phyloP scores from a whole-genome alignment of 2,329 filamentous ascomycete species.

The Sporothrix pseudoabietina region DNA sequence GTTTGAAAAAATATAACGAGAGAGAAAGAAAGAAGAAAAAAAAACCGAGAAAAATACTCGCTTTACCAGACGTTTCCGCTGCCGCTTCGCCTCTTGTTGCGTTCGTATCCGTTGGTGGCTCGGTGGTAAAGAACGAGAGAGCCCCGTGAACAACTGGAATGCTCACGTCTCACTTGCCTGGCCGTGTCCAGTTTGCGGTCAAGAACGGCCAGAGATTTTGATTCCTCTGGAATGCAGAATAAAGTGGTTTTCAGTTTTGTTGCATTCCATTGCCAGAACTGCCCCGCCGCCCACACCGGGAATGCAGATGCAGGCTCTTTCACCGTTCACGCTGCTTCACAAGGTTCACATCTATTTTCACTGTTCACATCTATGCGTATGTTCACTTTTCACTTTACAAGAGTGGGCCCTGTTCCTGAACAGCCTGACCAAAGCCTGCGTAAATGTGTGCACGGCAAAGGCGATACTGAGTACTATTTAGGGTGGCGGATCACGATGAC shows the following conservation, averaged over 20 bases:
- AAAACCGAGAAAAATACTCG: background rate
- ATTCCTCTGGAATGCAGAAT: slow-evolving; percentile 21
- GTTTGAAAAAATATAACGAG: background rate
- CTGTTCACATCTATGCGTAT: background rate
- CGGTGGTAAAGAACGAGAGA: background rate
- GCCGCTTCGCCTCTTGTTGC: background rate
- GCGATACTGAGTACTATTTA: background rate
- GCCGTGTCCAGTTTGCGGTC: background rate
- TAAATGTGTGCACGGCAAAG: background rate
- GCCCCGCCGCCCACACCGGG: slow-evolving; percentile 1
- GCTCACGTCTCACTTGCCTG: slow-evolving; percentile 8
- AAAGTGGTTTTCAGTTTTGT: slow-evolving; percentile 14
- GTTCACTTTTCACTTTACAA: background rate
- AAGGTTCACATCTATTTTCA: background rate
- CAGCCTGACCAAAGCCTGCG: background rate
- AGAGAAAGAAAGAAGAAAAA: background rate
- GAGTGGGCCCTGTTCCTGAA: background rate
- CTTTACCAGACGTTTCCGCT: background rate
- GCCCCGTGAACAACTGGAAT: slow-evolving; percentile 1
- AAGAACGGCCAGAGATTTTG: background rate
- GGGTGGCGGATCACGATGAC: background rate
- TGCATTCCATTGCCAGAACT: background rate
- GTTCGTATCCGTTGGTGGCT: background rate
- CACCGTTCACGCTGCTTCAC: background rate
- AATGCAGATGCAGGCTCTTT: slow-evolving; percentile 22